These are phyloP conservation scores for Metschnikowia cerradonensis DNA, from an alignment of 805 yeast genomes.

Conservation along the genomic window DNA sequence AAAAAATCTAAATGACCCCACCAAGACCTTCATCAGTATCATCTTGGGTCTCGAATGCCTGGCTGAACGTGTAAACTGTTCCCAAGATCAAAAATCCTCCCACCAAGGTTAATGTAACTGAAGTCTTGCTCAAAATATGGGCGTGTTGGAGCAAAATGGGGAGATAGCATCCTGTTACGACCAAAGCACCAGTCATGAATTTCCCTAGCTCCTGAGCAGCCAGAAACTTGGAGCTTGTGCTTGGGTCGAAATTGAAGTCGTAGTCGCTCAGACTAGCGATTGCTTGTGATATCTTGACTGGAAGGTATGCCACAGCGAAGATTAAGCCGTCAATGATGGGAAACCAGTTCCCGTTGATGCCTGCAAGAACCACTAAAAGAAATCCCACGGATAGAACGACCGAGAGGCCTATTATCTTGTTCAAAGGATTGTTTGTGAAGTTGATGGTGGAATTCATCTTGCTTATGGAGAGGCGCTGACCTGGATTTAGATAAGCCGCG, in stretches of 20 bases:
- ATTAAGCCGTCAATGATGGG: constrained; percentile 65
- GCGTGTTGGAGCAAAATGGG: constrained; percentile 79
- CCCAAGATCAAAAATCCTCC: constrained; percentile 86
- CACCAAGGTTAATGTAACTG: constrained; percentile 67
- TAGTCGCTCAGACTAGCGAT: constrained; percentile 33
- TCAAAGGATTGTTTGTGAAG: constrained; percentile 50
- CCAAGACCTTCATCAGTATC: constrained; percentile 20
- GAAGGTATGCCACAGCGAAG: constrained; percentile 40
- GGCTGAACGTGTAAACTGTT: constrained; percentile 76
- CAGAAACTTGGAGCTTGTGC: constrained; percentile 15
- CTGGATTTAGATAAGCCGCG: not conserved
- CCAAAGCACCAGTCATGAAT: constrained; percentile 71
- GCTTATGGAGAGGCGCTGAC: not conserved
- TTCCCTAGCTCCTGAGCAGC: constrained; percentile 71
- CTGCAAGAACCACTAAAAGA: constrained; percentile 79
- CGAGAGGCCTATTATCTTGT: constrained; percentile 72
- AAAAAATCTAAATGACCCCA: constrained; percentile 12
- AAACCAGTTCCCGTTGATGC: constrained; percentile 85
- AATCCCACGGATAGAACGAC: constrained; percentile 85
- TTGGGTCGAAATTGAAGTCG: constrained; percentile 42
- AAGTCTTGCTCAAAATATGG: constrained; percentile 61
- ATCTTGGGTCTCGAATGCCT: constrained; percentile 58
- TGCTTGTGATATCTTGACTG: constrained; percentile 32
- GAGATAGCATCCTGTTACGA: constrained; percentile 66
- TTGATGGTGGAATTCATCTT: constrained; percentile 16